Evolutionary conservation across 2,329 filamentous ascomycete species (phyloP).

Genomic region (Neoascochyta sp.): DNA sequence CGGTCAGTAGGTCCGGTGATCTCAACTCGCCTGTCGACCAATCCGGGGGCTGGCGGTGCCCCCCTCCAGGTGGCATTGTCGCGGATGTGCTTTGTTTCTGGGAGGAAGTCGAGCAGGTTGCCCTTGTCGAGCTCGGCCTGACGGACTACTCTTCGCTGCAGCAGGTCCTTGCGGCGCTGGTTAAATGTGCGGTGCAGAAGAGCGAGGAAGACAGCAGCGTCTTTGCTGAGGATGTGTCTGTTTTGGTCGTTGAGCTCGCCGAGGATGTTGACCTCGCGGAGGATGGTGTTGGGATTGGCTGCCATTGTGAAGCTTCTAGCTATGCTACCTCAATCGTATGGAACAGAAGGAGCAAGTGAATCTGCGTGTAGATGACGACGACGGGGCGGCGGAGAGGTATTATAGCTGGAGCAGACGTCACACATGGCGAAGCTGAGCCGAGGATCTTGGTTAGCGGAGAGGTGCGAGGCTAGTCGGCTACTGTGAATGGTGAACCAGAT

Average conservation of each 20-base stretch:
- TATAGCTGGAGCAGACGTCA: constrained; percentile 33
- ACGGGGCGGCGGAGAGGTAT: constrained; percentile 21
- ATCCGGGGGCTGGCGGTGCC: constrained; percentile 82
- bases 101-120: constrained; percentile 84
- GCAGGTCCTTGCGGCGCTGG: constrained; percentile 76
- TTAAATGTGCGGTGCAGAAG: constrained; percentile 96
- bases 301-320: constrained; percentile 35
- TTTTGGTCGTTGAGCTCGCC: constrained; percentile 73
- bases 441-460: constrained; percentile 31
- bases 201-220: constrained; percentile 87
- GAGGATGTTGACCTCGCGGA: constrained; percentile 84
- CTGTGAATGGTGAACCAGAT: constrained; percentile 27
- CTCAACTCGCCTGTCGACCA: constrained; percentile 90
- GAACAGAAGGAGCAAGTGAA: too few species aligned
- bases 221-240: constrained; percentile 86
- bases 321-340: too few species aligned
- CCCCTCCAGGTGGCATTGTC: constrained; percentile 93
- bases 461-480: constrained; percentile 27
- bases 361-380: constrained; percentile 24
- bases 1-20: constrained; percentile 96
- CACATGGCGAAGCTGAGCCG: constrained; percentile 30
- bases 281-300: constrained; percentile 63
- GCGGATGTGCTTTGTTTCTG: constrained; percentile 91
- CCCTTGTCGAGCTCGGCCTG: constrained; percentile 94
- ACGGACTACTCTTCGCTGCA: constrained; percentile 79